Conservation (phyloP, 2,329 filamentous ascomycete species). For the Xylariales sp. region DNA sequence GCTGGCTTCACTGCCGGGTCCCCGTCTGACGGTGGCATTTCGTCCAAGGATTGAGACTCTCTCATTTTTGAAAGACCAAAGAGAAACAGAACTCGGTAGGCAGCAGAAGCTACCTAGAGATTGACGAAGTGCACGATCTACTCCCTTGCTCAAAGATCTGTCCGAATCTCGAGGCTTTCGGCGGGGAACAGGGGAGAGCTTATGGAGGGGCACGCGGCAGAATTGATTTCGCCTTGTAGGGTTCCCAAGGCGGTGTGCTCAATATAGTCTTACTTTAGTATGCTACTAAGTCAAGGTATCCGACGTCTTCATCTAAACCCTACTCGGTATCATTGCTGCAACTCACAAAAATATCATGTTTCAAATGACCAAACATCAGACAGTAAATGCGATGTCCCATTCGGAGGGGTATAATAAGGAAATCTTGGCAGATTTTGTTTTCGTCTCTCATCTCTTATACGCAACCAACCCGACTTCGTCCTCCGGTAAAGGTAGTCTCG, state of each 20-base stretch:
- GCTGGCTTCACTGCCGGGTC: conserved; percentile 37
- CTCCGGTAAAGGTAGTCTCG: too few species aligned
- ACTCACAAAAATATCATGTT: too few species aligned
- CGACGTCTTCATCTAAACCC: too few species aligned
- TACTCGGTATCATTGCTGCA: too few species aligned
- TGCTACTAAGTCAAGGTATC: too few species aligned
- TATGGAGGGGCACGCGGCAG: conserved; percentile 12
- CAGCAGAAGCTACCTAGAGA: too few species aligned
- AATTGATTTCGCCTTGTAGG: conserved; percentile 3
- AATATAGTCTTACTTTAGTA: too few species aligned
- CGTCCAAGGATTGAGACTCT: too few species aligned
- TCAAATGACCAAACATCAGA: too few species aligned
- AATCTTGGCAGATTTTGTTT: neutral
- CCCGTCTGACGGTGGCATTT: neutral
- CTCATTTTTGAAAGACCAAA: too few species aligned
- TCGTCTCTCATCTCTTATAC: conserved; percentile 1
- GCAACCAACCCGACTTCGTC: neutral
- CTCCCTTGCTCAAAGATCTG: neutral
- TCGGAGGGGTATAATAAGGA: conserved; percentile 2
- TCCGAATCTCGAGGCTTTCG: neutral
- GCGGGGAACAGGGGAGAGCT: neutral
- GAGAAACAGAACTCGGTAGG: too few species aligned
- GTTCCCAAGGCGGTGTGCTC: conserved; percentile 6
- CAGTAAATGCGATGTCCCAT: neutral
- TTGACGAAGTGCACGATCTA: too few species aligned